Conservation (phyloP, 805 yeast genomes). For the Candida sonorensis region DNA sequence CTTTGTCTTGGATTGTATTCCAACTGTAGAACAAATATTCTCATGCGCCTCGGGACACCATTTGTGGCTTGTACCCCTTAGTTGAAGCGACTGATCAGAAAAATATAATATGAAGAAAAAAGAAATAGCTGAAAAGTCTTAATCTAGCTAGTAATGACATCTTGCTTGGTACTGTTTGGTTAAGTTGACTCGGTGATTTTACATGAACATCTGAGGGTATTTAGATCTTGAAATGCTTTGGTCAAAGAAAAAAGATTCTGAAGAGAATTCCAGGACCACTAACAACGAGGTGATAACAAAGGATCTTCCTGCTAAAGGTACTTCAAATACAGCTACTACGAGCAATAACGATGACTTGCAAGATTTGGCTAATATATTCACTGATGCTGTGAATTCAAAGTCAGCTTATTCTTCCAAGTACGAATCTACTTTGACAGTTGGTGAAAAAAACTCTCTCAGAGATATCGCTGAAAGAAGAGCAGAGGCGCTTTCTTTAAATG, state of each 20-base stretch:
- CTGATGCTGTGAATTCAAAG: conserved; percentile 17
- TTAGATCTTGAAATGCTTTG: conserved; percentile 11
- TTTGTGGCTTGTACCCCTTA: too few species aligned
- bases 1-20: too few species aligned
- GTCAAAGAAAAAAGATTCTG: conserved; percentile 5
- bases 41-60: too few species aligned
- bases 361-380: conserved; percentile 8
- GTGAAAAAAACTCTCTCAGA: conserved; percentile 12
- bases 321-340: not conserved
- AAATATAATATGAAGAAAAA: too few species aligned
- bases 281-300: not conserved
- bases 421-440: not conserved
- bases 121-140: too few species aligned
- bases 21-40: too few species aligned
- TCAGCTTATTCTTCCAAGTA: conserved; percentile 12
- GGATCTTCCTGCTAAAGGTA: not conserved
- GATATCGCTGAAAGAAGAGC: conserved; percentile 24
- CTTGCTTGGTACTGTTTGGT: too few species aligned
- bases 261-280: not conserved
- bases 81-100: too few species aligned
- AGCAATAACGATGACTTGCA: conserved; percentile 8
- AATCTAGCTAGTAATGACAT: too few species aligned
- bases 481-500: conserved; percentile 17
- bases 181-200: too few species aligned
- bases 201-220: too few species aligned